Percentiles rank a stretch among this genome's conserved stretches.
phyloP scores from a whole-genome alignment of 129 eudicot species.

The Lactuca sativa region DNA sequence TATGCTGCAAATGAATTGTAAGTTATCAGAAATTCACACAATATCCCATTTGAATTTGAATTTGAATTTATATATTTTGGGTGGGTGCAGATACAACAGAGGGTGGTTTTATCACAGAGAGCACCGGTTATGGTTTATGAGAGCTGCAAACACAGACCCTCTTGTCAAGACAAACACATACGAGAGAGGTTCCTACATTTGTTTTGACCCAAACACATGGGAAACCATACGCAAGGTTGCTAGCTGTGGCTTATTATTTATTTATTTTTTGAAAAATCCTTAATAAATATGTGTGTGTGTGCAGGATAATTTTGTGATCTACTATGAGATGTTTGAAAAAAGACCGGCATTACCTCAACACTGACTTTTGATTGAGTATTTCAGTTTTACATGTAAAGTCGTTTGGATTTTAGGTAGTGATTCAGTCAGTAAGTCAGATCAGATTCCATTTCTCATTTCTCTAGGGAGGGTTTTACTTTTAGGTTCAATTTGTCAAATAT shows the following conservation, averaged over 20 bases:
- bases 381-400: constrained; percentile 49
- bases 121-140: constrained; percentile 65
- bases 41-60: neutral
- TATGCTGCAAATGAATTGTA: constrained; percentile 93
- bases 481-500: constrained; percentile 33
- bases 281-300: neutral
- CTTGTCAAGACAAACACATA: constrained; percentile 67
- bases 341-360: constrained; percentile 75
- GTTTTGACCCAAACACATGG: constrained; percentile 93
- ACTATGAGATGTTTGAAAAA: constrained; percentile 81
- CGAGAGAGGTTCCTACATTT: constrained; percentile 80
- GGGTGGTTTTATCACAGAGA: constrained; percentile 91
- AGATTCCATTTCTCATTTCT: constrained; percentile 29
- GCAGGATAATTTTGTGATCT: constrained; percentile 88
- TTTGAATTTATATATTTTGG: neutral
- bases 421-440: neutral
- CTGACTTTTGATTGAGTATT: constrained; percentile 25
- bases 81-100: constrained; percentile 59
- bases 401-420: constrained; percentile 26
- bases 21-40: constrained; percentile 14
- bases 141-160: constrained; percentile 66
- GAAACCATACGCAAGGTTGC: constrained; percentile 83
- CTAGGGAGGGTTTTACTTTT: constrained; percentile 1
- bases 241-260: too few species aligned
- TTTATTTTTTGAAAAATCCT: neutral